Base-by-base conservation (phyloP, 345 rosid species). In the Acer saccharum region DNA sequence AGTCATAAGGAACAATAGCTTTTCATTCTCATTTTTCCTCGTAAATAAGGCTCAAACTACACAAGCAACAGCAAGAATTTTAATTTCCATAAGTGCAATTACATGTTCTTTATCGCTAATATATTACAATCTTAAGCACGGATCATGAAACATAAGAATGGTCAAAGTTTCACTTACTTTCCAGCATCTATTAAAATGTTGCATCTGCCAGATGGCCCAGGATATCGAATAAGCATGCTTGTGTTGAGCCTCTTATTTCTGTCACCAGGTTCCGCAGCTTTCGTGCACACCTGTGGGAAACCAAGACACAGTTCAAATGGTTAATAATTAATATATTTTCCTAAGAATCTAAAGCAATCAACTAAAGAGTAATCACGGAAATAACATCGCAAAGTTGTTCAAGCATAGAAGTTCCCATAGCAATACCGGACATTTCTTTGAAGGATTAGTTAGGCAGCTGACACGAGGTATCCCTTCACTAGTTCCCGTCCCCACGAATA, bases 391-490 rank as follows among this genome's bases (percentile, higher is more conserved):
- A 27, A 52, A 17, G 29, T 65, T 41, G 13, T 70, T 55, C 14
- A 58, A 75, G 65, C 16, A 68, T 7, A 48, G 52, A 70, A 54
- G 17, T 39, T 57, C 46, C 55, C 1, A 68, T 75, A 23, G 54
- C 62, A 75, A 74, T 94, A 95, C 98, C 85, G 80, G 87, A 80
- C 98, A 93, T 82, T 83, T 90, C 90, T 93, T 88, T 68, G 78
- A 58, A 79, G 95, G 86, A 89, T 92, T 87, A 48, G 98, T 93
- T 46, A 92, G 87, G 87, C 98, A 95, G 90, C 98, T 93, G 23
- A 95, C 88, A 72, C 98, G 93, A 25, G 98, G 98, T 79, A 95
- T 90, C 80, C 98, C 98, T 90, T 95, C 98, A 76, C 98, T 95
- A 23, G 98, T 95, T 84, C 98, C 98, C 8, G 98, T 91, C 21